Conservation (phyloP, 2,329 filamentous ascomycete genomes). For the Karstenula rhodostoma region DNA sequence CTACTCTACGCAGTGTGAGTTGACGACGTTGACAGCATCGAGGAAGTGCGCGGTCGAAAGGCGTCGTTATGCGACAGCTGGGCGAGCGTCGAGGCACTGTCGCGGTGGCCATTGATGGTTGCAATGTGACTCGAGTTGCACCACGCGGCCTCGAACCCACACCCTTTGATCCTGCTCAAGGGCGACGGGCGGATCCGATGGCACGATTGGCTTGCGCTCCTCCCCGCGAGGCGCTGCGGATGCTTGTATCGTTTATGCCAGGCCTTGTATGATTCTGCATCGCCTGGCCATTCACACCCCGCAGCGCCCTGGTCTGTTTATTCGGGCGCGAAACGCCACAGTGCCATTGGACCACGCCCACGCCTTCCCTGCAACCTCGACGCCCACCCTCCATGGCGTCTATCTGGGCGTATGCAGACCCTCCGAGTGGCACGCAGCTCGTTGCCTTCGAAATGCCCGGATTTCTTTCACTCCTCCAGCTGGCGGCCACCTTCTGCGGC, state of each 20-base stretch:
- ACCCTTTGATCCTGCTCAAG: constrained; percentile 4
- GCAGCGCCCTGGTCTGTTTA: constrained; percentile 34
- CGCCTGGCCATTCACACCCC: constrained; percentile 36
- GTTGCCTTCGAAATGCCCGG: constrained; percentile 3
- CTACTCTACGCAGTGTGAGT: constrained; percentile 8
- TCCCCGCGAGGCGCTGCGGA: constrained; percentile 27
- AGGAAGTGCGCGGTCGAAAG: constrained; percentile 5
- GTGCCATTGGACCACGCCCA: constrained; percentile 33
- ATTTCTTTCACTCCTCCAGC: constrained; percentile 2
- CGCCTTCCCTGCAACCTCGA: constrained; percentile 14
- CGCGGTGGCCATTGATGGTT: background rate
- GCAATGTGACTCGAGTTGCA: constrained; percentile 6
- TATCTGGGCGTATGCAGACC: constrained; percentile 22
- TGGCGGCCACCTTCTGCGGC: constrained; percentile 2
- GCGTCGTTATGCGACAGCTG: constrained; percentile 4
- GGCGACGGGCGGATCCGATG: constrained; percentile 9
- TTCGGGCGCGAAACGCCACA: constrained; percentile 41
- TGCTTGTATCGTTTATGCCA: constrained; percentile 25
- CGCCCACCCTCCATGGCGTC: constrained; percentile 20
- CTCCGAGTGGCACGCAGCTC: constrained; percentile 24
- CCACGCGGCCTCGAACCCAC: constrained; percentile 14
- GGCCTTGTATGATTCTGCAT: constrained; percentile 17
- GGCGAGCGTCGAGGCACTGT: background rate
- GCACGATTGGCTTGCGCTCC: constrained; percentile 32
- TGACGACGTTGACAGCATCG: background rate